Evolutionary conservation across 192 early-diverging fungal genomes (phyloP), one percentile per base, ranked within the genome.

Genomic region (Kickxella alabastrina): DNA sequence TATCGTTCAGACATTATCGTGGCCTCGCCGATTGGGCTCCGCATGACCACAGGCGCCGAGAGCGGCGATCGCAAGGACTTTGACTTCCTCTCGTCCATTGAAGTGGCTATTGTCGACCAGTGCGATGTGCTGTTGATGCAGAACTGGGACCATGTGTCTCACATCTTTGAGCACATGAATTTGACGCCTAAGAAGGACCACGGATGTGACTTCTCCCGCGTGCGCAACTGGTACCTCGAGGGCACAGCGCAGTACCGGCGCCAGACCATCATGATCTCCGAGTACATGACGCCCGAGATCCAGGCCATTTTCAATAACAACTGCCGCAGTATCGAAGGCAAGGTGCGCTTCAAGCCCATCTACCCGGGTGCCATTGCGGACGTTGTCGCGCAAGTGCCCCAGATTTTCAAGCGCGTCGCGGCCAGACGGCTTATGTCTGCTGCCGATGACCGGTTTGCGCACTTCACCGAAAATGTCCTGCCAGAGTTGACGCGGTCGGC

Each of bases 61-160:
- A 85, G 86, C 21, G 92, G 92, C 40, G 89, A 89, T 76, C 91
- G 92, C 59, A 67, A 82, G 26, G 95, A 97, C 44, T 91, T 82
- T 65, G 97, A 99, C 67, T 97, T 88, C 65, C 67, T 99, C 32
- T 88, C 92, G 8, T 94, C 92, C 0, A 89, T 99, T 34, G 93
- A 99, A 53, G 52, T 97, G 19, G 69, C 93, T 1, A 84, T 99
- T 45, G 54, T 95, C 10, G 93, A 97, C 64, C 84, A 88, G 54
- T 80, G 87, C 28, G 87, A 95, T 35, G 78, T 86, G 36, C 72
- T 97, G 52, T 60, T 93, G 54, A 97, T 95, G 94, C 97, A 99
- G 59, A 99, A 97, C 80, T 99, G 94, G 94, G 95, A 99, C 52
- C 93, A 99, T 54, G 73, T 96, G 29, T 62, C 80, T 79, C 85